Conservation (phyloP, 192 early-diverging fungal genomes). For the Coemansia asiatica region DNA sequence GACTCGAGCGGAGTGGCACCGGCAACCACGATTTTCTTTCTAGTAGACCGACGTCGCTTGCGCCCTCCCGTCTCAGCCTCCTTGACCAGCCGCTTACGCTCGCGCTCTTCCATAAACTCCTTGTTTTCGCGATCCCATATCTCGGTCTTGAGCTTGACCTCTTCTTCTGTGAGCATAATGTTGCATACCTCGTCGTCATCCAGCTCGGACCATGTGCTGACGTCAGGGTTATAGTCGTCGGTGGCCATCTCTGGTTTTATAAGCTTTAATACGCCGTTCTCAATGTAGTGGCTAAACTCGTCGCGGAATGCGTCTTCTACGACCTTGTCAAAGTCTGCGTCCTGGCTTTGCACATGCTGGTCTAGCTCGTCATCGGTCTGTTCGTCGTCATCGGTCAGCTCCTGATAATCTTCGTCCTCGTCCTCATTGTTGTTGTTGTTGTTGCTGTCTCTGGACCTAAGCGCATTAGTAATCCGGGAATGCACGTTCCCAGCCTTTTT, state of each 20-base stretch:
- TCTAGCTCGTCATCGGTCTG: conserved; percentile 6
- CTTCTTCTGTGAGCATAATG: conserved; percentile 70
- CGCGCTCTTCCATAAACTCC: conserved; percentile 73
- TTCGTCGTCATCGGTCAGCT: conserved; percentile 6
- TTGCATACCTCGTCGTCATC: conserved; percentile 77
- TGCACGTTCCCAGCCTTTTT: conserved; percentile 13
- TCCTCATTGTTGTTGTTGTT: conserved; percentile 3
- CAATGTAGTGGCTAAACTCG: conserved; percentile 34
- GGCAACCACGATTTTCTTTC: conserved; percentile 30
- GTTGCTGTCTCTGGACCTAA: conserved; percentile 9
- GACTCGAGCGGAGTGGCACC: conserved; percentile 75
- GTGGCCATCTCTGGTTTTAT: conserved; percentile 13
- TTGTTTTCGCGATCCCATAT: conserved; percentile 89
- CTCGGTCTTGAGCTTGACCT: conserved; percentile 74
- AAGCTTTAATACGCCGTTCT: conserved; percentile 24
- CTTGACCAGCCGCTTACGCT: conserved; percentile 41
- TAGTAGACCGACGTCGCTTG: conserved; percentile 34
- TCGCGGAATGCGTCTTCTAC: conserved; percentile 30
- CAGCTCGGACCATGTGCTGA: conserved; percentile 59
- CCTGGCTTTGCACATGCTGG: background rate
- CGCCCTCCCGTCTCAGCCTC: conserved; percentile 27
- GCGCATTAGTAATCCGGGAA: conserved; percentile 18
- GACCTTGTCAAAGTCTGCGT: conserved; percentile 14
- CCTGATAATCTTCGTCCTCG: conserved; percentile 6
- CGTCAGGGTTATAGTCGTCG: conserved; percentile 34